phyloP scores from a whole-genome alignment of 257 asterid genomes.

The Nemophila menziesii region DNA sequence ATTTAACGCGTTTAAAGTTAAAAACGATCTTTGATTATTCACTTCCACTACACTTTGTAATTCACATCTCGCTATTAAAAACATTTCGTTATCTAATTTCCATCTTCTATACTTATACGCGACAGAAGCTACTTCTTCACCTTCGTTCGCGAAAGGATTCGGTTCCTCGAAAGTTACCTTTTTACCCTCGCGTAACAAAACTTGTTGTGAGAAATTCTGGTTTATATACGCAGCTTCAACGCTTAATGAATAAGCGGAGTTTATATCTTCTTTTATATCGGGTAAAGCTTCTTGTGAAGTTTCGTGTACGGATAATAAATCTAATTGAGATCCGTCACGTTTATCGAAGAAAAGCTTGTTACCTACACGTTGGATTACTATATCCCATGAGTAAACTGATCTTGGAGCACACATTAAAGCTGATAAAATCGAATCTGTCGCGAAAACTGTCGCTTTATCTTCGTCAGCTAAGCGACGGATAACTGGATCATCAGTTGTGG shows the following conservation, averaged over 20 bases:
- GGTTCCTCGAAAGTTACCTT: conserved; percentile 82
- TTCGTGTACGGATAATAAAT: conserved; percentile 82
- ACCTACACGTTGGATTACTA: conserved; percentile 88
- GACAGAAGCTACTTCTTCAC: conserved; percentile 92
- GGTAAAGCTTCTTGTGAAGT: conserved; percentile 96
- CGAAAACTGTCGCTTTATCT: conserved; percentile 95
- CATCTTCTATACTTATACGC: conserved; percentile 92
- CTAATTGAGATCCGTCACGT: conserved; percentile 90
- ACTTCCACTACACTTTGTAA: conserved; percentile 75
- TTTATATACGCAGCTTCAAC: conserved; percentile 92
- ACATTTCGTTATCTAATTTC: conserved; percentile 78
- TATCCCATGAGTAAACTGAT: conserved; percentile 94
- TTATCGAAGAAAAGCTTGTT: conserved; percentile 85
- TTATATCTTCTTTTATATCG: conserved; percentile 84
- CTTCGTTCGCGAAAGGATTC: conserved; percentile 85
- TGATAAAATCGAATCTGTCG: conserved; percentile 71
- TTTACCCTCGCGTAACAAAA: conserved; percentile 65
- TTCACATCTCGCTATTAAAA: conserved; percentile 77
- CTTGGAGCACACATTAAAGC: conserved; percentile 89
- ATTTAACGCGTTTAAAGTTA: conserved; percentile 77
- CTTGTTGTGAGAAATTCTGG: conserved; percentile 96
- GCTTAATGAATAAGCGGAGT: conserved; percentile 70
- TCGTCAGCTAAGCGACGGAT: conserved; percentile 87
- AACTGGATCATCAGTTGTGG: conserved; percentile 93
- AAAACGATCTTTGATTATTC: conserved; percentile 66